These are phyloP conservation scores for Cotoneaster glaucophyllus DNA, from an alignment of 306 rosid species.

Conservation along the genomic window DNA sequence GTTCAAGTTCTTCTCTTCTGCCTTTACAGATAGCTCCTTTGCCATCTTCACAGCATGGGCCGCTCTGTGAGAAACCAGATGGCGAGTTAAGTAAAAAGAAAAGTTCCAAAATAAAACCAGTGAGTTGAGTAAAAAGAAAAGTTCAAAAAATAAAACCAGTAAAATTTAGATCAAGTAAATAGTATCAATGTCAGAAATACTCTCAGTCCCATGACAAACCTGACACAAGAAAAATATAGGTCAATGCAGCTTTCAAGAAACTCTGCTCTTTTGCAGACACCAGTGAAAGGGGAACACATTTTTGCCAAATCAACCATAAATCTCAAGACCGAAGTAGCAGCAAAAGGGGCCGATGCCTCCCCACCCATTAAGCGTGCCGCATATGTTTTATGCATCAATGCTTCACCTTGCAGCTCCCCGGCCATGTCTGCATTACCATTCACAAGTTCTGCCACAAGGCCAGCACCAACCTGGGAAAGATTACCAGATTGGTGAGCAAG, in stretches of 20 bases:
- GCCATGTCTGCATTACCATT: conserved; percentile 92
- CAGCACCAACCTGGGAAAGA: conserved; percentile 89
- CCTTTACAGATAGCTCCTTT: conserved; percentile 76
- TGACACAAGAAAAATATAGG: conserved; percentile 92
- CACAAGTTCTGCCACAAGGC: conserved; percentile 97
- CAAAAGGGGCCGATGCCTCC: conserved; percentile 98
- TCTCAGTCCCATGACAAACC: conserved; percentile 46
- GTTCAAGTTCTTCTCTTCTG: conserved; percentile 66
- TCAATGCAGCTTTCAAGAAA: conserved; percentile 96
- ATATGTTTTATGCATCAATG: conserved; percentile 98
- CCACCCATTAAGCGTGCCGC: conserved; percentile 99
- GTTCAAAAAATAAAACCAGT: neutral
- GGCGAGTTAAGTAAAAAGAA: conserved; percentile 9
- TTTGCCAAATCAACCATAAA: conserved; percentile 99
- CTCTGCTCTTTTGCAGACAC: conserved; percentile 83
- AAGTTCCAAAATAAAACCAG: conserved; percentile 3
- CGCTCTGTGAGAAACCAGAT: conserved; percentile 60
- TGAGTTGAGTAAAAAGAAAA: conserved; percentile 8
- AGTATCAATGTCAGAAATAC: neutral
- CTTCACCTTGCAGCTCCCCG: conserved; percentile 99
- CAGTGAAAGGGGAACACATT: conserved; percentile 85
- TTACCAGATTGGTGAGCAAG: conserved; percentile 92
- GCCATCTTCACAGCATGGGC: conserved; percentile 92
- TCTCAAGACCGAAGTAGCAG: conserved; percentile 90
- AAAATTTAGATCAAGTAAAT: neutral